Percentiles rank a stretch among this genome's conserved stretches.
Conservation (phyloP, 176 grass and related monocot species). For the Puccinellia tenuiflora region DNA sequence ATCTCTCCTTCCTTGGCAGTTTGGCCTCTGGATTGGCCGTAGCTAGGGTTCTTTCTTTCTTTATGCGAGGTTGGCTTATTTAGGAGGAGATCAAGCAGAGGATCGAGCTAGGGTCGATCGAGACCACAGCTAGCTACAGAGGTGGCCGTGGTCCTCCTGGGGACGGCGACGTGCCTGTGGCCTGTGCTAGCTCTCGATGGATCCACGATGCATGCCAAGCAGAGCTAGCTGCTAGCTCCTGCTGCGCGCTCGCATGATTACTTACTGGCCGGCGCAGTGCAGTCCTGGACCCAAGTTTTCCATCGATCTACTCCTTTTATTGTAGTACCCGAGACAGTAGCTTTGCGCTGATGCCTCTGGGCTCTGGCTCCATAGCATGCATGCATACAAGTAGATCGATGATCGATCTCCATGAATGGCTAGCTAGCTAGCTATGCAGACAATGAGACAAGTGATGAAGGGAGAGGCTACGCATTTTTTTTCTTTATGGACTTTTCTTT, state of each 20-base stretch:
- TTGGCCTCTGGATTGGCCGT: constrained; percentile 16
- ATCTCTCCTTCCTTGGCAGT: background rate
- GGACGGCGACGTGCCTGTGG: constrained; percentile 37
- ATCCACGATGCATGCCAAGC: background rate
- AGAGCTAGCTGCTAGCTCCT: background rate
- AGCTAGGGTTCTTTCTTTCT: background rate
- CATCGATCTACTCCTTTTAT: background rate
- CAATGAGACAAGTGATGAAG: too few species aligned
- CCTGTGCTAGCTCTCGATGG: background rate
- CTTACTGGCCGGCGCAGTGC: background rate
- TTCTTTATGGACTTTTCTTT: too few species aligned
- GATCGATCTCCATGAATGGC: background rate
- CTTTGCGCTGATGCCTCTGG: background rate
- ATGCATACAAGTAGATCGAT: background rate
- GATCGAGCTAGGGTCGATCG: too few species aligned
- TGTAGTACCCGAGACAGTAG: background rate
- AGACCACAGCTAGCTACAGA: background rate
- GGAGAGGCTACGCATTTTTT: background rate
- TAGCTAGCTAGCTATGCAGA: background rate
- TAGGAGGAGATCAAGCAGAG: too few species aligned
- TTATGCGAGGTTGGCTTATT: constrained; percentile 56
- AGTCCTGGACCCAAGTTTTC: constrained; percentile 14
- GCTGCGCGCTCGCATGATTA: constrained; percentile 22
- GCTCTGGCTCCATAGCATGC: background rate
- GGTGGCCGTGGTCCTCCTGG: constrained; percentile 35